Evolutionary conservation across 371 early-diverging fungal species (phyloP).

Genomic region (Saksenaea vasiformis): DNA sequence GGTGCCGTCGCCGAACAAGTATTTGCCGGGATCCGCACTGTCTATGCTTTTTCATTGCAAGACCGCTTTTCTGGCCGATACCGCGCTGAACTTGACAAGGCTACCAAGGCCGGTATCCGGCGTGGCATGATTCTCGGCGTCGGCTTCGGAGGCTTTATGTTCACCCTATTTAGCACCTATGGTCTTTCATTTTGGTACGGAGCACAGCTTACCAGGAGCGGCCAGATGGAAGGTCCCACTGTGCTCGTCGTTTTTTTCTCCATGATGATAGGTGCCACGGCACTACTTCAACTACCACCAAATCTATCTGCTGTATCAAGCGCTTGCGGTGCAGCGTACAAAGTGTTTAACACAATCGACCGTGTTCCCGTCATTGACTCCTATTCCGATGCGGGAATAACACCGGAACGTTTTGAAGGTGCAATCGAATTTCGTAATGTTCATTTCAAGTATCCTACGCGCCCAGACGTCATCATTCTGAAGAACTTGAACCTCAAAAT

Average conservation of each 20-base stretch:
- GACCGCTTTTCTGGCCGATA: slow-evolving; percentile 68
- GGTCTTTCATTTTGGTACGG: slow-evolving; percentile 86
- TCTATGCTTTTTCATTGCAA: slow-evolving; percentile 83
- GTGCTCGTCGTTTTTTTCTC: slow-evolving; percentile 71
- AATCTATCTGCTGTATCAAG: slow-evolving; percentile 58
- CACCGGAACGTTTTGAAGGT: slow-evolving; percentile 53
- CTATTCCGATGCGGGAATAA: slow-evolving; percentile 55
- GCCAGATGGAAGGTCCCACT: slow-evolving; percentile 44
- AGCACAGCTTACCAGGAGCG: slow-evolving; percentile 51
- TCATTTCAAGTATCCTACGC: slow-evolving; percentile 72
- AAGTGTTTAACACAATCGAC: slow-evolving; percentile 78
- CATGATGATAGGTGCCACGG: slow-evolving; percentile 59
- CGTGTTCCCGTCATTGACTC: slow-evolving; percentile 70
- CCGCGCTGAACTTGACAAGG: slow-evolving; percentile 51
- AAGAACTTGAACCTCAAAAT: slow-evolving; percentile 59
- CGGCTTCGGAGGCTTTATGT: slow-evolving; percentile 66
- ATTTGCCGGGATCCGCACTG: slow-evolving; percentile 85
- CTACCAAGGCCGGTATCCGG: slow-evolving; percentile 56
- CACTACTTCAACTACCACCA: slow-evolving; percentile 53
- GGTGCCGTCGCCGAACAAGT: slow-evolving; percentile 65
- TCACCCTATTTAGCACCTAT: slow-evolving; percentile 66
- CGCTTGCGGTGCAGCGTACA: slow-evolving; percentile 67
- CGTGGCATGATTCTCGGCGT: slow-evolving; percentile 55
- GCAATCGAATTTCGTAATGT: slow-evolving; percentile 73
- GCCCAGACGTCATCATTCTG: slow-evolving; percentile 66